phyloP scores from a whole-genome alignment of 2,329 filamentous ascomycete genomes.

The Alternaria tenuissima region DNA sequence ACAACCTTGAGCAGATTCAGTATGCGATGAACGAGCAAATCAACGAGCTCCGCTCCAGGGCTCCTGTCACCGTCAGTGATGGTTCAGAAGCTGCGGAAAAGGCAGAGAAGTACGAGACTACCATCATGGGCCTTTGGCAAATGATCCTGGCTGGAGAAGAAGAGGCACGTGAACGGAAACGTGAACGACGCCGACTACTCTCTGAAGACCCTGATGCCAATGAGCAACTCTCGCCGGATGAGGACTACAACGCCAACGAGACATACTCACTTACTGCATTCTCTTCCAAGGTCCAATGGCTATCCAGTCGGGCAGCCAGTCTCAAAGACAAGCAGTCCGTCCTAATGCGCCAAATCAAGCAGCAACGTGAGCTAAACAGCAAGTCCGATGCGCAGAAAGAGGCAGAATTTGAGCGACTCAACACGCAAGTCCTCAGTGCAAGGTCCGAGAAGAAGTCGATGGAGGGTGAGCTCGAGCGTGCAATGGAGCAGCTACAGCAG shows the following conservation, averaged over 20 bases:
- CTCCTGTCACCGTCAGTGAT: slow-evolving; percentile 24
- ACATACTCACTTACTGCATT: slow-evolving; percentile 79
- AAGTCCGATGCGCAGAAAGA: slow-evolving; percentile 72
- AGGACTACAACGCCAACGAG: slow-evolving; percentile 66
- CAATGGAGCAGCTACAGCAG: slow-evolving; percentile 41
- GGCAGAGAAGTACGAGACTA: slow-evolving; percentile 58
- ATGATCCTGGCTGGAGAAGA: slow-evolving; percentile 57
- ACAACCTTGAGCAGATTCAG: slow-evolving; percentile 50
- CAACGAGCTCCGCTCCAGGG: slow-evolving; percentile 34
- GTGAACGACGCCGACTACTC: slow-evolving; percentile 43
- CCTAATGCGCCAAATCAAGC: slow-evolving; percentile 89
- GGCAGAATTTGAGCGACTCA: slow-evolving; percentile 52
- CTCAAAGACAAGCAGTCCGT: slow-evolving; percentile 89
- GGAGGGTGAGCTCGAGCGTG: slow-evolving; percentile 48
- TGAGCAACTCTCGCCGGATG: slow-evolving; percentile 68
- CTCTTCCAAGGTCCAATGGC: slow-evolving; percentile 77
- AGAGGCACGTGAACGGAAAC: slow-evolving; percentile 50
- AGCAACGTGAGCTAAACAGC: slow-evolving; percentile 90
- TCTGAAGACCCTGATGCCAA: slow-evolving; percentile 67
- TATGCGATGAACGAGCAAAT: slow-evolving; percentile 43
- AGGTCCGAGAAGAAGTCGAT: slow-evolving; percentile 46
- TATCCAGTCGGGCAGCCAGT: slow-evolving; percentile 78
- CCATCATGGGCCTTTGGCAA: slow-evolving; percentile 62
- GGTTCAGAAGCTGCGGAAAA: slow-evolving; percentile 37
- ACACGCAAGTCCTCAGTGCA: slow-evolving; percentile 51